These are phyloP conservation scores for Eucalyptus albens DNA, from an alignment of 345 rosid genomes.

Conservation along the genomic window DNA sequence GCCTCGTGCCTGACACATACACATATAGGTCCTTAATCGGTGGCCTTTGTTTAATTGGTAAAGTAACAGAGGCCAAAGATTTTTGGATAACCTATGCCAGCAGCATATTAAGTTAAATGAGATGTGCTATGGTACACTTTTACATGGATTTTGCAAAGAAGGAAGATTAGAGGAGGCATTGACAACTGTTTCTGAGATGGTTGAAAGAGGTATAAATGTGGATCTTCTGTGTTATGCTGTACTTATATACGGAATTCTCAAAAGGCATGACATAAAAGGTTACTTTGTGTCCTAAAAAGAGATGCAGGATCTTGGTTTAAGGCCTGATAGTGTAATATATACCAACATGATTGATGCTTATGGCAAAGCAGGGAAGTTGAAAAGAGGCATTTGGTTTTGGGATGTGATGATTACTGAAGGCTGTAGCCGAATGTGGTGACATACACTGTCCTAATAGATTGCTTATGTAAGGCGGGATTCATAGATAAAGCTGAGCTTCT, in stretches of 20 bases:
- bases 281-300: constrained; percentile 45
- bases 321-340: constrained; percentile 64
- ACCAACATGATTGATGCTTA: constrained; percentile 85
- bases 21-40: constrained; percentile 69
- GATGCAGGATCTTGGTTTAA: constrained; percentile 51
- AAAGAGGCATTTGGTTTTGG: constrained; percentile 54
- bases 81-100: constrained; percentile 50
- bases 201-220: constrained; percentile 60
- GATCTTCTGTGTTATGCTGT: constrained; percentile 78
- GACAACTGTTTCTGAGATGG: constrained; percentile 52
- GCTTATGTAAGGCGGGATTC: constrained; percentile 71
- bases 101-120: constrained; percentile 52
- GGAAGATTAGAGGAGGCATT: constrained; percentile 69
- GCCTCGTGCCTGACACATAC: constrained; percentile 75
- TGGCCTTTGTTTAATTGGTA: constrained; percentile 62
- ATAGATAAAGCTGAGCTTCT: constrained; percentile 57
- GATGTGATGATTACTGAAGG: constrained; percentile 75
- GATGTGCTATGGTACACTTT: constrained; percentile 69
- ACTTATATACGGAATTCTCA: constrained; percentile 72
- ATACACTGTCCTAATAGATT: constrained; percentile 71
- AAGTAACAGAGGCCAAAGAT: constrained; percentile 58
- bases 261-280: constrained; percentile 32
- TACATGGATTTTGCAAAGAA: constrained; percentile 75
- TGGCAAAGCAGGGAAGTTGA: constrained; percentile 58
- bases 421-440: constrained; percentile 61